Evolutionary conservation across 352 stramenopile species (phyloP), one percentile per base, ranked within the genome.

Genomic region (Globisporangium paddicum): DNA sequence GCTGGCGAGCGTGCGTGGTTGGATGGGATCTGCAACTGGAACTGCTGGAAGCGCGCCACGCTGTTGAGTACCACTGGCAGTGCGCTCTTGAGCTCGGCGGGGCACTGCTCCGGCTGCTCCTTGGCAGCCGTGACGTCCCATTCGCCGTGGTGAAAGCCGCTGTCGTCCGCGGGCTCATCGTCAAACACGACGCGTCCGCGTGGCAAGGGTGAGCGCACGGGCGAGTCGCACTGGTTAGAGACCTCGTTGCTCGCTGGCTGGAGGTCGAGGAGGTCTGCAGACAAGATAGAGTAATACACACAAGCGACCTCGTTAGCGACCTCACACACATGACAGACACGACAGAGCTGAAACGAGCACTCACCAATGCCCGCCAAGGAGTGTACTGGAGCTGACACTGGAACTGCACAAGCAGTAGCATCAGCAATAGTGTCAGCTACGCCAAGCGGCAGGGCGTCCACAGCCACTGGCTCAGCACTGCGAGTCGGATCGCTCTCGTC

Each of bases 191-290:
- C 3, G 13, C 7, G 14, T 14, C 32, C 30, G n/a, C 30, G n/a
- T 16, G 52, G 34, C 0, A 35, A n/a, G 3, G 25, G 11, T 19
- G 21, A 16, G 30, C 32, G 58, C 21, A 55, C 16, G 46, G 64
- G 67, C 6, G 74, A 79, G 38, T 86, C 74, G 44, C 65, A 77
- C 40, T 87, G 79, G 61, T 89, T 89, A 14, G 77, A 87, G 23
- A 67, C 46, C 34, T 54, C 54, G 9, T 57, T 35, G 42, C 63
- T 19, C 26, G 52, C 32, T 28, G 62, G 60, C 37, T 66, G 65
- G 42, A 79, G 26, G 19, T 82, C 65, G n/a, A 77, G 53, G 14
- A 64, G 21, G 14, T 55, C 47, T 58, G 40, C 26, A 7, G n/a
- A n/a, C n/a, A 32, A 32, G 28, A 32, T 6, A 32, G 28, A 32